These are phyloP conservation scores for Papiliotrema terrestris DNA, from an alignment of 1,284 basidiomycete species.

Conservation along the genomic window DNA sequence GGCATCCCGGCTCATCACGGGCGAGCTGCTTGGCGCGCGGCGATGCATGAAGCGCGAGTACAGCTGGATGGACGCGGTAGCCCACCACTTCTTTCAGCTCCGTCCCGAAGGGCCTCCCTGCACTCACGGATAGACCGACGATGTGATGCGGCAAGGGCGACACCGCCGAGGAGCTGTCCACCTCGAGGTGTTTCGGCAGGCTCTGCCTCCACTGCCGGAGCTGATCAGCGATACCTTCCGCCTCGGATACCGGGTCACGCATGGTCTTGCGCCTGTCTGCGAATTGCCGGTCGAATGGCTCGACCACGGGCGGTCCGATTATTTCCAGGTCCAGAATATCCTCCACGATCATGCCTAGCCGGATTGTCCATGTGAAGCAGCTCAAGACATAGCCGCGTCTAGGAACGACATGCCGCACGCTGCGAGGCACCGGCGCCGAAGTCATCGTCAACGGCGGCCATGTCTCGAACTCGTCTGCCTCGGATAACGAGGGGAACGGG, in stretches of 20 bases:
- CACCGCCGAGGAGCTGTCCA: conserved; percentile 11
- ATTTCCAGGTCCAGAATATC: conserved; percentile 38
- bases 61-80: conserved; percentile 36
- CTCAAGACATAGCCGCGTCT: conserved; percentile 33
- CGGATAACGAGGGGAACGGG: conserved; percentile 45
- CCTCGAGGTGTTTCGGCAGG: conserved; percentile 27
- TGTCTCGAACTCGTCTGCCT: conserved; percentile 23
- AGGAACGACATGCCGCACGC: conserved; percentile 23
- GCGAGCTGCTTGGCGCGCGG: neutral
- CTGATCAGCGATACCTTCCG: conserved; percentile 20
- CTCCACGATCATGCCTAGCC: conserved; percentile 42
- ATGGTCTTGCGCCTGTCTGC: neutral
- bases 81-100: conserved; percentile 29
- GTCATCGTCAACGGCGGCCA: conserved; percentile 5
- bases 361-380: conserved; percentile 40
- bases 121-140: conserved; percentile 35
- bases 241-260: conserved; percentile 1
- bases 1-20: neutral
- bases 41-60: conserved; percentile 37
- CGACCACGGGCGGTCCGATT: conserved; percentile 17
- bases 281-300: conserved; percentile 10
- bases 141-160: conserved; percentile 40
- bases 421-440: conserved; percentile 16
- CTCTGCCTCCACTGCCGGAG: conserved; percentile 29
- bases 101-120: too few relatives aligned